Evolutionary conservation across 1,284 basidiomycete genomes (phyloP), one percentile per base, ranked within the genome.

Genomic region (Xerocomus minutiporus): DNA sequence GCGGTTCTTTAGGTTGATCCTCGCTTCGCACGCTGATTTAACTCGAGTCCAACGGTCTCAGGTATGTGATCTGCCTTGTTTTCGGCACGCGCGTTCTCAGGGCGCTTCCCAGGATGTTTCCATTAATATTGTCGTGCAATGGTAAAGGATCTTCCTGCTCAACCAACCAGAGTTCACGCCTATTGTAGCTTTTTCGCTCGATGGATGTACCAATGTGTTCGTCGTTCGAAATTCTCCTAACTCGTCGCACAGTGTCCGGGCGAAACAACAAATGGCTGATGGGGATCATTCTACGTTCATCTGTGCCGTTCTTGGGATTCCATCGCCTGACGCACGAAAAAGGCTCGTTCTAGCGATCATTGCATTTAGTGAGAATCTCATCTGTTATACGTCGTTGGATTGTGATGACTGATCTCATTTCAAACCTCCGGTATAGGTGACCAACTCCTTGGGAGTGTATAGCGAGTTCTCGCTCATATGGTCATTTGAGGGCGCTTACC

Each of bases 101-200:
- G 50, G 8, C 4, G 3, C 1, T 28, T 17, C 25, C 5, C 28
- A 60, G 60, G 45, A 50, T 12, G 3, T 55, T 6, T 28, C 36
- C 23, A 52, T 60, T 17, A 17, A 17, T 17, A 52, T 62, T 17
- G 39, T 53, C 49, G 60, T 61, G 8, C 59, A 61, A 38, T 60
- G 58, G 59, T 62, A 34, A 20, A 29, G 0, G 13, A 12, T 31
- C 17, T 51, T 2, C 17, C 17, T 17, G 17, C 17, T 17, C 17
- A 17, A 17, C 17, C 17, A 17, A 17, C 17, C 17, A 17, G 17
- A 17, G 6, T 34, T 60, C 11, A 60, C 15, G 25, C 38, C 41
- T 6, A 8, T 1, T 25, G 12, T 49, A 61, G 60, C 42, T 60
- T 61, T 40, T 52, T 62, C 17, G 50, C 53, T 26, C 57, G 40